Percentiles rank a stretch among this genome's conserved stretches.
Evolutionary conservation across 768 basidiomycete genomes (phyloP).

Genomic region (Boletus tylopilopsis): DNA sequence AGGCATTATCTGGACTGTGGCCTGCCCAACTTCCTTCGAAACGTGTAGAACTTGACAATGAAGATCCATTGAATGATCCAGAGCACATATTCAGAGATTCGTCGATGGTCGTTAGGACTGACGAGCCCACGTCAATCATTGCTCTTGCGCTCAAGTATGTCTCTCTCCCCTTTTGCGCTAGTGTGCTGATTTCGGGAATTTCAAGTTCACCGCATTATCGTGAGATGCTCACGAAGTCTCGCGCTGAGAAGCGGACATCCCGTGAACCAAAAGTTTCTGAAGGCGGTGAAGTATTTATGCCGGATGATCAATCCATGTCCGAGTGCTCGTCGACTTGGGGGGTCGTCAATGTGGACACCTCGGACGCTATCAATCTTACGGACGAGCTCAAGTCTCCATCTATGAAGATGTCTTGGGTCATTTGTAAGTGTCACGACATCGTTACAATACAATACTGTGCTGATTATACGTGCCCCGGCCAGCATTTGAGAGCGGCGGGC

Average conservation of each 20-base stretch:
- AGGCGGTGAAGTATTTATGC: constrained; percentile 85
- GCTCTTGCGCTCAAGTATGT: constrained; percentile 87
- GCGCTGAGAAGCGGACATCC: constrained; percentile 70
- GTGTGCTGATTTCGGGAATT: constrained; percentile 2
- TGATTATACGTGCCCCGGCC: neutral
- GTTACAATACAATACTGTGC: neutral
- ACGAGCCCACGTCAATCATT: constrained; percentile 97
- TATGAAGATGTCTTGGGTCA: constrained; percentile 77
- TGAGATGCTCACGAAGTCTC: constrained; percentile 72
- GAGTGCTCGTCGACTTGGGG: constrained; percentile 92
- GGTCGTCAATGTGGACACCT: constrained; percentile 77
- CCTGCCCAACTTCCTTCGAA: constrained; percentile 49
- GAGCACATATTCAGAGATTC: constrained; percentile 96
- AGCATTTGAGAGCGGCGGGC: constrained; percentile 89
- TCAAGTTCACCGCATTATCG: constrained; percentile 76
- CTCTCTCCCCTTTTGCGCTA: neutral
- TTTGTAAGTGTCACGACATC: constrained; percentile 48
- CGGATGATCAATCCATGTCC: constrained; percentile 77
- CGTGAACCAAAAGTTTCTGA: constrained; percentile 56
- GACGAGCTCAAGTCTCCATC: constrained; percentile 75
- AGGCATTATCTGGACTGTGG: constrained; percentile 64
- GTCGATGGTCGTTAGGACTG: constrained; percentile 90
- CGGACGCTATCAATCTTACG: constrained; percentile 63
- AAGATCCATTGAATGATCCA: constrained; percentile 70
- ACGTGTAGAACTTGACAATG: constrained; percentile 56